Evolutionary conservation across 768 basidiomycete genomes (phyloP), one percentile per base, ranked within the genome.

Genomic region (Terana coerulea): DNA sequence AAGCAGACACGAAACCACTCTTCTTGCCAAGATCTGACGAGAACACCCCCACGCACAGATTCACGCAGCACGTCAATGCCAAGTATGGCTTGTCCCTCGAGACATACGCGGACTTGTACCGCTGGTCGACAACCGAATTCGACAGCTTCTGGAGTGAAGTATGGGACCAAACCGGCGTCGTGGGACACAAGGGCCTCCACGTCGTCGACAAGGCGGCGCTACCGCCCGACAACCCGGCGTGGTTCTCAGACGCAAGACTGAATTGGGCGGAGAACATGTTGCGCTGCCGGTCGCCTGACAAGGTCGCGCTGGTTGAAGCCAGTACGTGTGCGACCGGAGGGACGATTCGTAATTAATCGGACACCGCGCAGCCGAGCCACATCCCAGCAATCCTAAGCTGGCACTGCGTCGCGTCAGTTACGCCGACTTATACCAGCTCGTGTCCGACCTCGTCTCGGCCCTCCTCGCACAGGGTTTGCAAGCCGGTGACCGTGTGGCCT

Each of bases 201-300:
- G 73, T 85, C 47, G 81, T 88, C 24, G 80, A 88, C 63, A 69
- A 66, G 29, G 33, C 63, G 22, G 77, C 80, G 8, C 64, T 67
- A 42, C 84, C 87, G 5, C 69, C 77, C 5, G 69, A 69, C 7
- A 89, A 88, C 65, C 86, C 88, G 30, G 49, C 73, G 7, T 91
- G 89, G 88, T 91, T 90, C 67, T 59, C 67, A 24, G 76, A 79
- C 45, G 82, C 88, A 3, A 72, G 67, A 28, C 66, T 91, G 40
- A 90, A 90, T 62, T 91, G 84, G 82, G 86, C 89, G 19, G 87
- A 91, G 70, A 90, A 91, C 61, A 84, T 90, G 79, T 70, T 91
- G 31, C 69, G 70, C 25, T 76, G 72, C 62, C 79, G 83, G 54
- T 78, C 79, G 9, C 63, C 70, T 25, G 68, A 75, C 50, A 84